Conservation (phyloP, 2,329 filamentous ascomycete genomes). For the Allantophomopsis lycopodina region DNA sequence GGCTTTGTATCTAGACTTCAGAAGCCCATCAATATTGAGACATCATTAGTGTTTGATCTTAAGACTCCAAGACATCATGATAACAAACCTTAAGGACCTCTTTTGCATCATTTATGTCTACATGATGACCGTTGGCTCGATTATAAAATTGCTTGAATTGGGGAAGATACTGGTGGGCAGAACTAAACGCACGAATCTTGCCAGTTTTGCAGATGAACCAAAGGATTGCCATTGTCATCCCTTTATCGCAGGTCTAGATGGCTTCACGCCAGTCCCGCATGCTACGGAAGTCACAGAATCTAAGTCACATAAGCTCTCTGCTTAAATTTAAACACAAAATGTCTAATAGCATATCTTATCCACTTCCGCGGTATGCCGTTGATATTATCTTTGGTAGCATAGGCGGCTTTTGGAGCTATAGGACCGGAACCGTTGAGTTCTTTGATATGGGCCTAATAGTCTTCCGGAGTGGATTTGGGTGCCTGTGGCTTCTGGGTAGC, state of each 20-base stretch:
- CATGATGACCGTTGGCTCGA: neutral
- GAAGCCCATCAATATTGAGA: neutral
- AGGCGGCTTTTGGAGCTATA: neutral
- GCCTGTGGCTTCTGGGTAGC: too few species aligned
- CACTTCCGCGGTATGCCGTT: neutral
- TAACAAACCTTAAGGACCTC: neutral
- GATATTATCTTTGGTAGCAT: conserved; percentile 1
- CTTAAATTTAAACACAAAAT: neutral
- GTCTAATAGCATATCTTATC: neutral
- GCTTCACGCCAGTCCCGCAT: neutral
- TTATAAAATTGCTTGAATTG: neutral
- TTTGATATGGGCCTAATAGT: too few species aligned
- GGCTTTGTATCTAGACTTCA: neutral
- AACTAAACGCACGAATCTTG: neutral
- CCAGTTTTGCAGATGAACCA: neutral
- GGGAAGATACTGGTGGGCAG: neutral
- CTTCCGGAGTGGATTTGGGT: too few species aligned
- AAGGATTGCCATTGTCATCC: neutral
- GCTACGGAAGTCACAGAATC: neutral
- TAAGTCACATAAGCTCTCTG: neutral
- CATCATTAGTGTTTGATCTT: too few species aligned
- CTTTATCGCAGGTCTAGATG: neutral
- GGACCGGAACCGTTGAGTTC: too few species aligned
- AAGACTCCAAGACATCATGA: too few species aligned
- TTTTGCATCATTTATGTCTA: neutral